Percentiles rank a stretch among this genome's conserved stretches.
phyloP scores from a whole-genome alignment of 768 basidiomycete species.

The Termitomyces sp. region DNA sequence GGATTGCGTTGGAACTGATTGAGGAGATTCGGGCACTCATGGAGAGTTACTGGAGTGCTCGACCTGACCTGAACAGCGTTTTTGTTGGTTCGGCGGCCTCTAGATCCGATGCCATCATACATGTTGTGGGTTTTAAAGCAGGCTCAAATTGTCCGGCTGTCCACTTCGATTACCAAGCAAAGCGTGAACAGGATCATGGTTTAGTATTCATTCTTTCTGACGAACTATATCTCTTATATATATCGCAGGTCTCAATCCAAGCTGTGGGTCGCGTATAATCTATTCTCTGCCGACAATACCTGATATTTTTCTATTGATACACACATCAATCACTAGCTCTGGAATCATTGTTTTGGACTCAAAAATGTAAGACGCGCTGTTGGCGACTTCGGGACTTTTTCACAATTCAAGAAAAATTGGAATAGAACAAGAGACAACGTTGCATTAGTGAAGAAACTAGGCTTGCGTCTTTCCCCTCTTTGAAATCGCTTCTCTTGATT shows the following conservation, averaged over 20 bases:
- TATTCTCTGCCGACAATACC: neutral
- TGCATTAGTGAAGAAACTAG: constrained; percentile 35
- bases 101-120: constrained; percentile 53
- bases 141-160: constrained; percentile 36
- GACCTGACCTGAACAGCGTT: constrained; percentile 20
- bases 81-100: constrained; percentile 51
- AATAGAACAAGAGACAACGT: constrained; percentile 26
- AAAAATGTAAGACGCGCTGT: constrained; percentile 36
- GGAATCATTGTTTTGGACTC: constrained; percentile 34
- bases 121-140: constrained; percentile 56
- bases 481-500: constrained; percentile 24
- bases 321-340: constrained; percentile 23
- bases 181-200: constrained; percentile 31
- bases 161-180: constrained; percentile 21
- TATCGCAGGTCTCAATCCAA: constrained; percentile 28
- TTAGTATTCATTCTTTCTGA: constrained; percentile 26
- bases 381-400: constrained; percentile 36
- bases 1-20: constrained; percentile 1
- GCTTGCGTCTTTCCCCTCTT: constrained; percentile 40
- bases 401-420: constrained; percentile 34
- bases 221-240: neutral
- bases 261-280: constrained; percentile 20
- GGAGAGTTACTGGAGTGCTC: neutral
- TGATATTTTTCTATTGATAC: neutral
- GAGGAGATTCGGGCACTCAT: neutral